phyloP scores from a whole-genome alignment of 192 early-diverging fungal genomes.

The Phlyctochytrium planicorne region DNA sequence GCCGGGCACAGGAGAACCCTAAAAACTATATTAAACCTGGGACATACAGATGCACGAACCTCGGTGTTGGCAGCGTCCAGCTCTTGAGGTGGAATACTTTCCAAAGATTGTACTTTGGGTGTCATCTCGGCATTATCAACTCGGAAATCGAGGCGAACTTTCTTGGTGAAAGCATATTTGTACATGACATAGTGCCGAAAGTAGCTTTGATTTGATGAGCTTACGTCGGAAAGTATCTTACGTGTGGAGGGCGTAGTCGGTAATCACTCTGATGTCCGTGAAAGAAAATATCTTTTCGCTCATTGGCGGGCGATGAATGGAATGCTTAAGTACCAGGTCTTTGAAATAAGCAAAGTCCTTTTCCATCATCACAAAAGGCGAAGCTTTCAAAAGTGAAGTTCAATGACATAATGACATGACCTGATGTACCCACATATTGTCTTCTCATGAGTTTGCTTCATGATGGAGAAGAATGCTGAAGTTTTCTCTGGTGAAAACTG shows the following conservation, averaged over 20 bases:
- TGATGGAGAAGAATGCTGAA: slow-evolving; percentile 58
- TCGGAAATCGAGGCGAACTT: slow-evolving; percentile 48
- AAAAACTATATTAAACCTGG: too few species aligned
- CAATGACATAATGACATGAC: too few species aligned
- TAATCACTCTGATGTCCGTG: slow-evolving; percentile 41
- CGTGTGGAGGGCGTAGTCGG: slow-evolving; percentile 52
- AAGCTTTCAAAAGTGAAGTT: slow-evolving; percentile 33
- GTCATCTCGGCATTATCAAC: slow-evolving; percentile 37
- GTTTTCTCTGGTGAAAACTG: slow-evolving; percentile 51
- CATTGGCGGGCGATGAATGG: slow-evolving; percentile 48
- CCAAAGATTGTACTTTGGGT: too few species aligned
- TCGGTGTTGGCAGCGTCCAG: too few species aligned
- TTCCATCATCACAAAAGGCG: slow-evolving; percentile 42
- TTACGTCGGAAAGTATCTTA: slow-evolving; percentile 10
- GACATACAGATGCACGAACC: too few species aligned
- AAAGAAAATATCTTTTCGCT: slow-evolving; percentile 50
- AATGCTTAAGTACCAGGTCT: slow-evolving; percentile 42
- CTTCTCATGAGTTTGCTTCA: slow-evolving; percentile 46
- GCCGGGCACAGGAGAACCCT: too few species aligned
- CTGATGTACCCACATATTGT: slow-evolving; percentile 26
- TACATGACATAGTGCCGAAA: slow-evolving; percentile 62
- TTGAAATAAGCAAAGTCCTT: slow-evolving; percentile 51
- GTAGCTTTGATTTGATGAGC: too few species aligned
- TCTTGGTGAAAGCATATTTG: slow-evolving; percentile 60
- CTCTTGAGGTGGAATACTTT: too few species aligned